Percentiles rank a stretch among this genome's conserved stretches.
Evolutionary conservation across 1,284 basidiomycete genomes (phyloP).

Genomic region (Ceratobasidium sp.): DNA sequence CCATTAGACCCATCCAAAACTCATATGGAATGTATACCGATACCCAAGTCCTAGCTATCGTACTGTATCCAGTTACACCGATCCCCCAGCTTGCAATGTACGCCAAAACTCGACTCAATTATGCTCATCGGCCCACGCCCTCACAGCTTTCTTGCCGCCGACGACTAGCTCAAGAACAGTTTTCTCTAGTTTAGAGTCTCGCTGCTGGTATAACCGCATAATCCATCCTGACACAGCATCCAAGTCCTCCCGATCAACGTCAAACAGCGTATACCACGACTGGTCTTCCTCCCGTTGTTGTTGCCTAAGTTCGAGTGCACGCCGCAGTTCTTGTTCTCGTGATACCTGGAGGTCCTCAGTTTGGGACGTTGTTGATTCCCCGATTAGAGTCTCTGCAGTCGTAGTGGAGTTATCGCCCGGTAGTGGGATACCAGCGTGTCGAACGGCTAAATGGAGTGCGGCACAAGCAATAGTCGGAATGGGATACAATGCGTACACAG

Average conservation of each 20-base stretch:
- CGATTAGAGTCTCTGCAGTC: conserved; percentile 48
- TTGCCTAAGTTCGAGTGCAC: conserved; percentile 26
- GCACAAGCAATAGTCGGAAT: conserved; percentile 90
- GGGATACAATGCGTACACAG: conserved; percentile 87
- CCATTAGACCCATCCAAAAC: conserved; percentile 40
- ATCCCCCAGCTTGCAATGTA: conserved; percentile 8
- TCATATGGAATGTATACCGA: conserved; percentile 29
- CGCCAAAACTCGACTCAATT: conserved; percentile 3
- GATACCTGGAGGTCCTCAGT: conserved; percentile 1
- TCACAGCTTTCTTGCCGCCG: conserved; percentile 75
- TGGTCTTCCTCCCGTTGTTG: conserved; percentile 26
- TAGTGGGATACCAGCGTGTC: conserved; percentile 74
- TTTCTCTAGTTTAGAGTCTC: conserved; percentile 50
- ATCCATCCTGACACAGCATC: conserved; percentile 82
- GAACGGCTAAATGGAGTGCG: conserved; percentile 79
- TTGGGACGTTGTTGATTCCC: conserved; percentile 59
- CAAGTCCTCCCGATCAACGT: conserved; percentile 85
- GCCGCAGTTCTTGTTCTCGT: conserved; percentile 29
- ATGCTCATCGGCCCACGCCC: conserved; percentile 69
- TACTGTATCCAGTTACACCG: not conserved
- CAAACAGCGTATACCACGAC: conserved; percentile 87
- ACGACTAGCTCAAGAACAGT: conserved; percentile 61
- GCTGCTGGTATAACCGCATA: conserved; percentile 76
- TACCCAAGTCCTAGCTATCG: conserved; percentile 24
- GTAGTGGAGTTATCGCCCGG: conserved; percentile 63